Evolutionary conservation across 2,329 filamentous ascomycete species (phyloP).

Genomic region (Xylariaceae sp.): DNA sequence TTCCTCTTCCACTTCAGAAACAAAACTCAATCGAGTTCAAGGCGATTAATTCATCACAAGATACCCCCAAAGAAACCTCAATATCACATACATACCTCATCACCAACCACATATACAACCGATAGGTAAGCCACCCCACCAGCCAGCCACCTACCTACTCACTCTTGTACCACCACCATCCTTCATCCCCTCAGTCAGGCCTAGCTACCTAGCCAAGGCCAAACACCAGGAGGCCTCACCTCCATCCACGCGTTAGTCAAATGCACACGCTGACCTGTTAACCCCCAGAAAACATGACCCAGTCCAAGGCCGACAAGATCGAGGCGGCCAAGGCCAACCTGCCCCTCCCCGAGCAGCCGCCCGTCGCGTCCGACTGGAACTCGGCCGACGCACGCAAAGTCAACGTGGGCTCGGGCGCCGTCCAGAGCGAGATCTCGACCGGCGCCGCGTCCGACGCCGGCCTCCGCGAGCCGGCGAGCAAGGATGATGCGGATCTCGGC

Average conservation of each 20-base stretch:
- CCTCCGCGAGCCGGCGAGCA: conserved; percentile 62
- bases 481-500: conserved; percentile 58
- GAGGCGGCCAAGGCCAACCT: conserved; percentile 72
- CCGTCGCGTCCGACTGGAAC: conserved; percentile 76
- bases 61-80: not conserved
- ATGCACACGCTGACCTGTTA: no score
- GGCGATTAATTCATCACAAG: not conserved
- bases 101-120: not conserved
- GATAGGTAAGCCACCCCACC: conserved; percentile 6
- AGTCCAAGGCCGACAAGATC: conserved; percentile 66
- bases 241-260: no score
- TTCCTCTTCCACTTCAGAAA: conserved; percentile 3
- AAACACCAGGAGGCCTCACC: no score
- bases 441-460: conserved; percentile 52
- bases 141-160: no score
- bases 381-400: conserved; percentile 69
- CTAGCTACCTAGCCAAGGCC: no score
- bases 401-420: conserved; percentile 68
- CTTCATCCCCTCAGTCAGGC: no score
- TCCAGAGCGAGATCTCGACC: conserved; percentile 56
- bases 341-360: conserved; percentile 77
- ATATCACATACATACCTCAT: not conserved
- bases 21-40: not conserved
- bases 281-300: conserved; percentile 39
- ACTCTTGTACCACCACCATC: no score